Evolutionary conservation across 108 stramenopile genomes (phyloP).

Genomic region (Chaetoceros tenuissimus): DNA sequence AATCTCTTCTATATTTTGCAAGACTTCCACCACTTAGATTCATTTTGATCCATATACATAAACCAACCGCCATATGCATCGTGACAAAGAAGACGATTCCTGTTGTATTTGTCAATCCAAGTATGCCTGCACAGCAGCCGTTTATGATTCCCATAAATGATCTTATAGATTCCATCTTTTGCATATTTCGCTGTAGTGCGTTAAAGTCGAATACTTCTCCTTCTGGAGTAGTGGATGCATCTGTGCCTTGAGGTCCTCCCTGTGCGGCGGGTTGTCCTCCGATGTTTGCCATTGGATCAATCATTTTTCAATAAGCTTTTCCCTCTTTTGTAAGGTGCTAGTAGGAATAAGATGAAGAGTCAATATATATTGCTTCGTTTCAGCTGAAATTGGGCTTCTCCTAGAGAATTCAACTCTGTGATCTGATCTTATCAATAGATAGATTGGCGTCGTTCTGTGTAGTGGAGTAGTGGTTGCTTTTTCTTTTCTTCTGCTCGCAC

Average conservation of each 20-base stretch:
- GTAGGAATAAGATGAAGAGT: too few relatives aligned
- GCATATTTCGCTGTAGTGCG: constrained; percentile 47
- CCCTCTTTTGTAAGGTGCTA: too few relatives aligned
- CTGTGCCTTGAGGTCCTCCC: constrained; percentile 15
- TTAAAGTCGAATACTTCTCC: constrained; percentile 66
- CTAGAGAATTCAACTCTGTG: too few relatives aligned
- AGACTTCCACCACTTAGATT: constrained; percentile 16
- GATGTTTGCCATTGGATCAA: constrained; percentile 79
- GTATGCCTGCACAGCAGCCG: constrained; percentile 78
- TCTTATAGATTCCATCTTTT: constrained; percentile 64
- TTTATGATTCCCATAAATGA: constrained; percentile 79
- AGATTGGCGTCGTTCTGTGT: too few relatives aligned
- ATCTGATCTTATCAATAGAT: too few relatives aligned
- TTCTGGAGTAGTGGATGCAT: constrained; percentile 16
- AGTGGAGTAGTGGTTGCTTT: too few relatives aligned
- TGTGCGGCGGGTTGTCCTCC: constrained; percentile 13
- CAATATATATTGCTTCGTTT: too few relatives aligned
- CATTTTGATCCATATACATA: constrained; percentile 27
- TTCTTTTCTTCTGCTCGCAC: too few relatives aligned
- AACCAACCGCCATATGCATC: constrained; percentile 42
- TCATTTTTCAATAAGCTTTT: too few relatives aligned
- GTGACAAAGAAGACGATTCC: constrained; percentile 63
- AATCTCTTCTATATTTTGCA: constrained; percentile 42
- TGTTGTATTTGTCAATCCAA: constrained; percentile 59
- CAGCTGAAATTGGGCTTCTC: too few relatives aligned